These are phyloP conservation scores for Penicillium bialowiezense DNA, from an alignment of 495 filamentous ascomycete genomes.

Conservation along the genomic window DNA sequence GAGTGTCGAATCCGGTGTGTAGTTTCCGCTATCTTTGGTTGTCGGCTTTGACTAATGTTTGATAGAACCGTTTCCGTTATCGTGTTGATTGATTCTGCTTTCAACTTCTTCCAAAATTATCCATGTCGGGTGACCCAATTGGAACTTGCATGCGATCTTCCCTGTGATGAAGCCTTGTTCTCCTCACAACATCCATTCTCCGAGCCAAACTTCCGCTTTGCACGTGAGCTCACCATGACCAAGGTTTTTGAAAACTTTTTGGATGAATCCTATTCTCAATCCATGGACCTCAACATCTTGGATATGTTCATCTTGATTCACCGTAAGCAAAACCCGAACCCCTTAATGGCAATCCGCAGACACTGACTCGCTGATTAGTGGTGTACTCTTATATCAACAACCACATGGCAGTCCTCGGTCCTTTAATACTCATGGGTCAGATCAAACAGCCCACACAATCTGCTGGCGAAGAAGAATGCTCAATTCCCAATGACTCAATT, in stretches of 20 bases:
- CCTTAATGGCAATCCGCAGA: neutral
- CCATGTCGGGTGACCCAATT: slow-evolving; percentile 37
- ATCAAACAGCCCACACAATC: slow-evolving; percentile 4
- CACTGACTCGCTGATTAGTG: slow-evolving; percentile 24
- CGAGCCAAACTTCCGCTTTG: slow-evolving; percentile 34
- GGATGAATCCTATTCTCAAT: slow-evolving; percentile 12
- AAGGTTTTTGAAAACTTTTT: slow-evolving; percentile 39
- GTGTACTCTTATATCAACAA: slow-evolving; percentile 45
- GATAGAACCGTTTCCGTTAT: slow-evolving; percentile 38
- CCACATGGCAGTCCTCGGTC: slow-evolving; percentile 41
- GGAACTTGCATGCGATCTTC: slow-evolving; percentile 42
- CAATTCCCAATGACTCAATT: slow-evolving; percentile 34
- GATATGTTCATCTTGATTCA: slow-evolving; percentile 49
- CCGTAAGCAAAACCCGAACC: slow-evolving; percentile 19
- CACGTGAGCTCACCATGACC: slow-evolving; percentile 29
- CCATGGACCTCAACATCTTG: slow-evolving; percentile 27
- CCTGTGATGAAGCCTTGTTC: slow-evolving; percentile 37
- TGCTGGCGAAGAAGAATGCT: slow-evolving; percentile 1
- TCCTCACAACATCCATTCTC: slow-evolving; percentile 38
- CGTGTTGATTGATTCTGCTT: slow-evolving; percentile 41
- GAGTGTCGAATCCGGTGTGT: slow-evolving; percentile 40
- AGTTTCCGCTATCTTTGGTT: too few species aligned
- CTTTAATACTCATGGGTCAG: slow-evolving; percentile 20
- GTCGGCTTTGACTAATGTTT: too few species aligned
- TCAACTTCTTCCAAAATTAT: slow-evolving; percentile 46